Conservation (phyloP, 1,139 yeast species). For the Lodderomyces margitis region DNA sequence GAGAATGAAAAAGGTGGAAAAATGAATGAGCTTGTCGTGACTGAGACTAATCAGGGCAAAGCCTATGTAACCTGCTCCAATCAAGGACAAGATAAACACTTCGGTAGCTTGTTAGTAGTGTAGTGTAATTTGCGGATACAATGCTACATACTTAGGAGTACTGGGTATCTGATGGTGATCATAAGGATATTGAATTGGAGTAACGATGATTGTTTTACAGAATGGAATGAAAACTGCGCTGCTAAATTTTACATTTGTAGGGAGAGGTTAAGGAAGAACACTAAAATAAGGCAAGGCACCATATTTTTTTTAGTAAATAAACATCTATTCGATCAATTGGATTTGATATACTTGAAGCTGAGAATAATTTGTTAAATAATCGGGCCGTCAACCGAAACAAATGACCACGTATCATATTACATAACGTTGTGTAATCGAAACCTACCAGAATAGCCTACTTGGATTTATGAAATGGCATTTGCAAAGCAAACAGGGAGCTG, state of each 20-base stretch:
- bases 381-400: too few species aligned
- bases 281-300: not conserved
- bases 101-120: not conserved
- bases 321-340: too few species aligned
- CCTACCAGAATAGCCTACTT: not conserved
- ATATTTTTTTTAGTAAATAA: too few species aligned
- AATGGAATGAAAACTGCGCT: not conserved
- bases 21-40: conserved; percentile 58
- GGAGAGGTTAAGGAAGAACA: not conserved
- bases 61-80: conserved; percentile 47
- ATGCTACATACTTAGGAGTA: conserved; percentile 2
- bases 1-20: conserved; percentile 46
- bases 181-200: not conserved
- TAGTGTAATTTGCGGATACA: not conserved
- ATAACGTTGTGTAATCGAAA: not conserved
- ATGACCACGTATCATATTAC: too few species aligned
- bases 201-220: not conserved
- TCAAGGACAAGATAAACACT: conserved; percentile 30
- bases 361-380: too few species aligned
- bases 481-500: too few species aligned
- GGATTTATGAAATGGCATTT: not conserved
- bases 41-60: conserved; percentile 45
- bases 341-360: too few species aligned
- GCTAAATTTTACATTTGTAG: not conserved
- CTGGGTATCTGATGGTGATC: conserved; percentile 5